These are phyloP conservation scores for Didymella lethalis DNA, from an alignment of 2,329 filamentous ascomycete genomes.

Conservation along the genomic window DNA sequence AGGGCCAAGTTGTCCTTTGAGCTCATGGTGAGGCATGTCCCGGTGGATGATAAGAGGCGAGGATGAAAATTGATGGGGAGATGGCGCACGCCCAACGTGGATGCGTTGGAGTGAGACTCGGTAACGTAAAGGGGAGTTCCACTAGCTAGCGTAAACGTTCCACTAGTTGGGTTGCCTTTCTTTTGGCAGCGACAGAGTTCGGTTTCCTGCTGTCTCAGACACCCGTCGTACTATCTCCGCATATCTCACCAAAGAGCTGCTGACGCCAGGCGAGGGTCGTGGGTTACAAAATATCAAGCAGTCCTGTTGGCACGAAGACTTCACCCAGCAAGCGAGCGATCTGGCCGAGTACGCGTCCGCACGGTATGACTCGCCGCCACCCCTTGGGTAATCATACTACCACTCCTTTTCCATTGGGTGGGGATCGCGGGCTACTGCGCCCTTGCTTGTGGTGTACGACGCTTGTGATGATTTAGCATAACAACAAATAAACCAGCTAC, in stretches of 20 bases:
- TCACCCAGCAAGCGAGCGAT: slow-evolving; percentile 26
- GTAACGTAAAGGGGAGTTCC: slow-evolving; percentile 42
- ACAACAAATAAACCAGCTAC: slow-evolving; percentile 35
- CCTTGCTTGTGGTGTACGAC: slow-evolving; percentile 42
- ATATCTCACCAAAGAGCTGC: slow-evolving; percentile 6
- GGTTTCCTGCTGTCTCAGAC: slow-evolving; percentile 33
- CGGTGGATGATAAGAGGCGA: slow-evolving; percentile 15
- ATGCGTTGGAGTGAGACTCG: slow-evolving; percentile 33
- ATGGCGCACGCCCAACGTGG: slow-evolving; percentile 34
- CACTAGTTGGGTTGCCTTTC: slow-evolving; percentile 28
- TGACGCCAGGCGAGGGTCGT: slow-evolving; percentile 14
- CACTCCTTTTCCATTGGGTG: slow-evolving; percentile 36
- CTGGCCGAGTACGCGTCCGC: slow-evolving; percentile 36
- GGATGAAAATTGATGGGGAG: slow-evolving; percentile 29
- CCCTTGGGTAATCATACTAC: slow-evolving; percentile 38
- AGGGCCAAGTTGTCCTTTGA: slow-evolving; percentile 42
- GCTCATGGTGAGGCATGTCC: slow-evolving; percentile 42
- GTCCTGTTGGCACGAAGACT: slow-evolving; percentile 16
- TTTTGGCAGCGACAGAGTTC: slow-evolving; percentile 38
- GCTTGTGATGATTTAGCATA: slow-evolving; percentile 32
- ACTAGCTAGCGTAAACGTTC: slow-evolving; percentile 29
- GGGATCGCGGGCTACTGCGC: slow-evolving; percentile 28
- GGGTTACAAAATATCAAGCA: slow-evolving; percentile 30
- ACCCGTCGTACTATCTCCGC: slow-evolving; percentile 25
- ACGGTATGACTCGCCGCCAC: slow-evolving; percentile 39